phyloP scores from a whole-genome alignment of 2,329 filamentous ascomycete species.

The Neofusicoccum cordaticola region DNA sequence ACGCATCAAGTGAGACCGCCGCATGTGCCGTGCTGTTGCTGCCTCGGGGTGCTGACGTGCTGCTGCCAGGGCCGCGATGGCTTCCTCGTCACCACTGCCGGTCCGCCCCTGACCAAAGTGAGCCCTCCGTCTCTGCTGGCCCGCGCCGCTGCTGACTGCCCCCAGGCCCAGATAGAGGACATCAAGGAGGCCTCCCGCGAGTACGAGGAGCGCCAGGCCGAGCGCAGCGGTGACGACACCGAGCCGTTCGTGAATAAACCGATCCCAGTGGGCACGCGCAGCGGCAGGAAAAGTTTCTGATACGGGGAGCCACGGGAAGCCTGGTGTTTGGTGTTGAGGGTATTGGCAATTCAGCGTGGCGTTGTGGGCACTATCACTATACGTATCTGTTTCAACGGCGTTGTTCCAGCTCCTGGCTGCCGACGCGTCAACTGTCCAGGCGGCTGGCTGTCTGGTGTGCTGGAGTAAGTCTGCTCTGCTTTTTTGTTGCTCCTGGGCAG shows the following conservation, averaged over 20 bases:
- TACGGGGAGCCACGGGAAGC: not conserved
- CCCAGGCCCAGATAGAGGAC: slow-evolving; percentile 42
- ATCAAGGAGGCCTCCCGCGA: slow-evolving; percentile 39
- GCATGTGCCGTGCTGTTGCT: not conserved
- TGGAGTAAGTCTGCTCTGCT: not conserved
- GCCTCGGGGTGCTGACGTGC: not conserved
- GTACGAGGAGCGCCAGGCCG: slow-evolving; percentile 43
- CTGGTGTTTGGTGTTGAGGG: not conserved
- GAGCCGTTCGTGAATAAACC: slow-evolving; percentile 38
- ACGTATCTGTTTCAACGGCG: not conserved
- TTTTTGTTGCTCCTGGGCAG: not conserved
- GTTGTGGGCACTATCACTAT: slow-evolving; percentile 15
- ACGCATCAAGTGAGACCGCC: slow-evolving; percentile 38
- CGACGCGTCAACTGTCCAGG: not conserved
- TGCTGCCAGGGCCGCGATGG: slow-evolving; percentile 39
- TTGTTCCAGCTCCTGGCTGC: not conserved
- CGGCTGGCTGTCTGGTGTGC: not conserved
- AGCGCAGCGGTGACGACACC: slow-evolving; percentile 29
- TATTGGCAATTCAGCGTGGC: slow-evolving; percentile 15
- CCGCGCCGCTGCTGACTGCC: not conserved
- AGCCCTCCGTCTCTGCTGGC: not conserved
- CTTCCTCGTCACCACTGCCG: slow-evolving; percentile 41
- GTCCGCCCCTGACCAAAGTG: slow-evolving; percentile 43
- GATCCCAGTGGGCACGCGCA: slow-evolving; percentile 30
- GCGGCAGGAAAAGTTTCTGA: slow-evolving; percentile 8